These are phyloP conservation scores for Penicillium italicum DNA, from an alignment of 2,329 filamentous ascomycete species.

Conservation along the genomic window DNA sequence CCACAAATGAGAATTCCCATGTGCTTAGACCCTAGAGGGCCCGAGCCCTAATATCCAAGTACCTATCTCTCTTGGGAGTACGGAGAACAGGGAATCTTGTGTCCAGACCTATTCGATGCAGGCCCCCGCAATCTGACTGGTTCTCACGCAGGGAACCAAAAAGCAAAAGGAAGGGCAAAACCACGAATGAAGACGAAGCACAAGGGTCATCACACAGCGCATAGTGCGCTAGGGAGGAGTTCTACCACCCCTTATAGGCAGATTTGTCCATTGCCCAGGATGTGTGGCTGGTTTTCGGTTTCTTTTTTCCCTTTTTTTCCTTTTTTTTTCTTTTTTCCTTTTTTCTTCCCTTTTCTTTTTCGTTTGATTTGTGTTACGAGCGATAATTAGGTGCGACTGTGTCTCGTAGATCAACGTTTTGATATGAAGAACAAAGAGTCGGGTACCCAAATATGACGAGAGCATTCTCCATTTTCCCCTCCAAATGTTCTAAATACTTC, in stretches of 20 bases:
- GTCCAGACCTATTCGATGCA: slow-evolving; percentile 17
- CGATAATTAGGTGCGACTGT: background rate
- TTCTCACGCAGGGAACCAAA: background rate
- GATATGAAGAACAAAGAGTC: slow-evolving; percentile 2
- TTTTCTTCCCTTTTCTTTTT: too few species aligned
- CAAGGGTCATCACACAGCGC: slow-evolving; percentile 3
- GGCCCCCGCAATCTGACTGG: slow-evolving; percentile 13
- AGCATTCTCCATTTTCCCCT: background rate
- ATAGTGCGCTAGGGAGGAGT: background rate
- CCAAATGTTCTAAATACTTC: slow-evolving; percentile 4
- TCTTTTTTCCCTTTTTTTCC: background rate
- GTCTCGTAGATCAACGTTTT: background rate
- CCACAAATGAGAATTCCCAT: too few species aligned
- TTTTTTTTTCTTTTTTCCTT: background rate
- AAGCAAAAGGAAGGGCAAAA: slow-evolving; percentile 1
- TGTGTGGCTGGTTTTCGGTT: background rate
- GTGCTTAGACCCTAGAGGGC: background rate
- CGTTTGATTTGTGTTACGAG: background rate
- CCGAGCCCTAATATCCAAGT: slow-evolving; percentile 1
- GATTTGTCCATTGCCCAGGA: background rate
- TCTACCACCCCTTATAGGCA: background rate
- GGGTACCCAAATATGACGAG: slow-evolving; percentile 9
- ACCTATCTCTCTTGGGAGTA: background rate
- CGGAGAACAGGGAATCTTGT: slow-evolving; percentile 4
- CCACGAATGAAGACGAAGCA: slow-evolving; percentile 18